phyloP scores from a whole-genome alignment of 1,284 basidiomycete species.

The Naganishia sp. region DNA sequence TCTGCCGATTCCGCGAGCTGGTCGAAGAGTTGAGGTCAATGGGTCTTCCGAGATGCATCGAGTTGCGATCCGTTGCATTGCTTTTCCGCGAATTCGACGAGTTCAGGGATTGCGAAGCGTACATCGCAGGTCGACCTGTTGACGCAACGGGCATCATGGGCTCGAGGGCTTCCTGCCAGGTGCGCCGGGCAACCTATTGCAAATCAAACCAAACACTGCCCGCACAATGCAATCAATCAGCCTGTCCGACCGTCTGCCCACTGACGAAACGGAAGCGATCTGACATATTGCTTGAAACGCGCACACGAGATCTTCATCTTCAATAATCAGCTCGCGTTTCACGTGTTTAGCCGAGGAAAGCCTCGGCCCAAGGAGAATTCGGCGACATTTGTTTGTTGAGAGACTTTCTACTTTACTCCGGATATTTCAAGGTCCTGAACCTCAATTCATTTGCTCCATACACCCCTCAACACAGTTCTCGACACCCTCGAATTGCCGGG shows the following conservation, averaged over 20 bases:
- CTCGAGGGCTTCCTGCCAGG: neutral
- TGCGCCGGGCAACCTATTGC: neutral
- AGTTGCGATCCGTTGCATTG: neutral
- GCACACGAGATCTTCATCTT: constrained; percentile 15
- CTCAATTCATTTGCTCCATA: too few species aligned
- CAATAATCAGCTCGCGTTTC: constrained; percentile 12
- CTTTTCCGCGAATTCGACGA: neutral
- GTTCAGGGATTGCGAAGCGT: constrained; percentile 19
- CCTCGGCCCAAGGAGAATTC: constrained; percentile 4
- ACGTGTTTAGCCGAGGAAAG: constrained; percentile 27
- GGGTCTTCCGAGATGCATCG: constrained; percentile 33
- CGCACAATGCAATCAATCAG: too few species aligned
- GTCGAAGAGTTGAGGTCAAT: constrained; percentile 50
- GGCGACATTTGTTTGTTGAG: constrained; percentile 18
- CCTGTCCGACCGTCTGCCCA: neutral
- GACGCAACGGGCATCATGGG: constrained; percentile 3
- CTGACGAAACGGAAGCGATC: constrained; percentile 1
- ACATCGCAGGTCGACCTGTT: constrained; percentile 17
- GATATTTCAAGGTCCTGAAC: too few species aligned
- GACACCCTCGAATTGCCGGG: too few species aligned
- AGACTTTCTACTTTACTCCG: constrained; percentile 1
- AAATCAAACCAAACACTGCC: neutral
- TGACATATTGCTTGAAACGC: neutral
- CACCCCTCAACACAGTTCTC: too few species aligned
- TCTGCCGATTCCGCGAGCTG: constrained; percentile 42